These are phyloP conservation scores for Chlamydomonas schloesseri DNA, from an alignment of 139 green algal species.

Conservation along the genomic window DNA sequence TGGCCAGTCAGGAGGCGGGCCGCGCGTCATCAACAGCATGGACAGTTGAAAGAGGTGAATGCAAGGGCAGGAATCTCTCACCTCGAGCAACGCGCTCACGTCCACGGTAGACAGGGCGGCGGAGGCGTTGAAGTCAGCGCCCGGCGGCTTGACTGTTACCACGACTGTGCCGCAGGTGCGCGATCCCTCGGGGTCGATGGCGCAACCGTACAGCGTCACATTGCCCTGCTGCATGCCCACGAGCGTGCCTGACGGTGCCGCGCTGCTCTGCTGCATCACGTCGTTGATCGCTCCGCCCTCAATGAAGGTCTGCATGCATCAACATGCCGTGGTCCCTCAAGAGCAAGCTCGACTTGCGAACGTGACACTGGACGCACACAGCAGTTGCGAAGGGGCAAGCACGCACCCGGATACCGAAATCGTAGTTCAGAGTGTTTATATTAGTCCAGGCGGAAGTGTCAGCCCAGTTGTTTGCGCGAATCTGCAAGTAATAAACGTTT, in stretches of 20 bases:
- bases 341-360: too few species aligned
- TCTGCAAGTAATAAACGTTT: too few species aligned
- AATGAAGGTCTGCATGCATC: too few species aligned
- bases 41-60: too few species aligned
- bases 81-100: neutral
- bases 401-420: conserved; percentile 2
- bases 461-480: too few species aligned
- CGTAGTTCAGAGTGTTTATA: neutral
- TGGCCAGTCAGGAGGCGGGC: too few species aligned
- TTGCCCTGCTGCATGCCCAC: conserved; percentile 10
- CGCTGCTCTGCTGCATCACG: neutral
- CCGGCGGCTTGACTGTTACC: neutral
- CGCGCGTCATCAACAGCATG: too few species aligned
- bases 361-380: neutral
- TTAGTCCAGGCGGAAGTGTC: too few species aligned
- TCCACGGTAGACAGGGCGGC: neutral
- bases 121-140: neutral
- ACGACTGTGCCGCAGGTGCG: neutral
- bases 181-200: neutral
- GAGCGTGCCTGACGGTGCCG: neutral
- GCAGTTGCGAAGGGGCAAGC: too few species aligned
- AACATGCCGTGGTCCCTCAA: too few species aligned
- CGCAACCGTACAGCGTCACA: conserved; percentile 1
- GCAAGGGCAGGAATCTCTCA: too few species aligned
- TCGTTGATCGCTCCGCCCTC: neutral